These are phyloP conservation scores for Mortierella sp. DNA, from an alignment of 371 early-diverging fungal species.

Conservation along the genomic window DNA sequence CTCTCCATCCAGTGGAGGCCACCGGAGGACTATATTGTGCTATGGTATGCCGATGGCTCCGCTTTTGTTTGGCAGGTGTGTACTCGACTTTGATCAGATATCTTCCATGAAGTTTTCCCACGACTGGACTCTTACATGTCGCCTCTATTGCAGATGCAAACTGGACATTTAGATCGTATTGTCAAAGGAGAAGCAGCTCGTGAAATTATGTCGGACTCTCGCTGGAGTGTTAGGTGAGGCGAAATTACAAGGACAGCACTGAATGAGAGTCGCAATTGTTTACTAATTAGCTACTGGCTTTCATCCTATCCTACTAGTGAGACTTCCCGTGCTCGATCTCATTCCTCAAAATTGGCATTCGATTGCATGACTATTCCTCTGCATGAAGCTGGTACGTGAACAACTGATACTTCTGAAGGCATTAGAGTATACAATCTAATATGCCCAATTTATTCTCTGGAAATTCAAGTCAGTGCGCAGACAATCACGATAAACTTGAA, in stretches of 20 bases:
- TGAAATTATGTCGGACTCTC: conserved; percentile 69
- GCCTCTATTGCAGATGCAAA: conserved; percentile 70
- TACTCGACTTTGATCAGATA: background rate
- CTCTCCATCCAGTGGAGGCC: conserved; percentile 77
- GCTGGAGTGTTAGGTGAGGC: conserved; percentile 58
- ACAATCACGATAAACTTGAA: conserved; percentile 31
- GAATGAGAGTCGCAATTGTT: background rate
- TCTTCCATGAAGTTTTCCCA: background rate
- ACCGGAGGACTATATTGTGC: conserved; percentile 74
- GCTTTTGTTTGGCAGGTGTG: conserved; percentile 85
- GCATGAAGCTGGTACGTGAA: conserved; percentile 15
- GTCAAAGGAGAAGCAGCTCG: conserved; percentile 67
- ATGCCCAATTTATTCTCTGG: background rate
- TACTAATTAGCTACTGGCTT: background rate
- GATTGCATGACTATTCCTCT: conserved; percentile 34
- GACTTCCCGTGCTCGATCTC: conserved; percentile 10
- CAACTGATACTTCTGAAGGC: background rate
- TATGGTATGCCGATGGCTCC: conserved; percentile 74
- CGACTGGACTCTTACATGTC: background rate
- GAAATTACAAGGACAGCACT: background rate
- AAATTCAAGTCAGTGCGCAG: conserved; percentile 15
- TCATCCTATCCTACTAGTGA: conserved; percentile 9
- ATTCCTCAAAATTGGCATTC: conserved; percentile 29
- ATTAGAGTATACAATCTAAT: background rate
- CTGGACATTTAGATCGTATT: conserved; percentile 79